These are phyloP conservation scores for Thielaviopsis ethacetica DNA, from an alignment of 2,329 filamentous ascomycete genomes.

Conservation along the genomic window DNA sequence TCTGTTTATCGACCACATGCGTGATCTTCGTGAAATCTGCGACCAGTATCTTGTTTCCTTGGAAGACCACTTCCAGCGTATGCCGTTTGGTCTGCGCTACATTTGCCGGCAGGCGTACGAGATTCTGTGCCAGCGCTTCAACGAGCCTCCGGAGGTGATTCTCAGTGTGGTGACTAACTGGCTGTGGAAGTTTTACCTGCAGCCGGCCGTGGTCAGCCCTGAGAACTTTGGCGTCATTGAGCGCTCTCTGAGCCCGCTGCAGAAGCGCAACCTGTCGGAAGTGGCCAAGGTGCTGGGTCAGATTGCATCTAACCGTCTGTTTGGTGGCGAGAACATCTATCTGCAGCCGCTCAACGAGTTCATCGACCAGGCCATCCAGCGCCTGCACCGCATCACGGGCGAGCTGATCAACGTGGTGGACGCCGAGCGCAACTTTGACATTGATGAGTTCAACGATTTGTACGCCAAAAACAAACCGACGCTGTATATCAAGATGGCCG, in stretches of 20 bases:
- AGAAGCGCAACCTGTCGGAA: slow-evolving; percentile 82
- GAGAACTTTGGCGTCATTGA: slow-evolving; percentile 90
- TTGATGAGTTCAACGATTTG: slow-evolving; percentile 96
- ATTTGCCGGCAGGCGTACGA: slow-evolving; percentile 77
- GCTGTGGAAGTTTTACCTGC: slow-evolving; percentile 88
- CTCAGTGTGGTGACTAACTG: slow-evolving; percentile 77
- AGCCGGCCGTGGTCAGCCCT: slow-evolving; percentile 74
- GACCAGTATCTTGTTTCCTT: slow-evolving; percentile 74
- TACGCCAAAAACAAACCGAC: slow-evolving; percentile 94
- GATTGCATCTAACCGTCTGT: slow-evolving; percentile 72
- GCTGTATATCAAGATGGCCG: slow-evolving; percentile 96
- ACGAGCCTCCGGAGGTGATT: slow-evolving; percentile 60
- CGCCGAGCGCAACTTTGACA: slow-evolving; percentile 85
- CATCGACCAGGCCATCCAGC: slow-evolving; percentile 66
- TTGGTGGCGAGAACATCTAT: slow-evolving; percentile 90
- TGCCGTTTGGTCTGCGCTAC: slow-evolving; percentile 87
- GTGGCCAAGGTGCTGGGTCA: slow-evolving; percentile 86
- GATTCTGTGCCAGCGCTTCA: slow-evolving; percentile 58
- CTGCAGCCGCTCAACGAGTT: slow-evolving; percentile 90
- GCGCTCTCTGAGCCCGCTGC: slow-evolving; percentile 70
- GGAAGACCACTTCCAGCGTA: slow-evolving; percentile 68
- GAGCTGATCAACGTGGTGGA: slow-evolving; percentile 70
- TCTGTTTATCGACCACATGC: slow-evolving; percentile 85
- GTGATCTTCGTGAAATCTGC: slow-evolving; percentile 84
- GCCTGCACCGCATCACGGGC: slow-evolving; percentile 58